Conservation (phyloP, 352 stramenopile species). For the Phytophthora meadii region DNA sequence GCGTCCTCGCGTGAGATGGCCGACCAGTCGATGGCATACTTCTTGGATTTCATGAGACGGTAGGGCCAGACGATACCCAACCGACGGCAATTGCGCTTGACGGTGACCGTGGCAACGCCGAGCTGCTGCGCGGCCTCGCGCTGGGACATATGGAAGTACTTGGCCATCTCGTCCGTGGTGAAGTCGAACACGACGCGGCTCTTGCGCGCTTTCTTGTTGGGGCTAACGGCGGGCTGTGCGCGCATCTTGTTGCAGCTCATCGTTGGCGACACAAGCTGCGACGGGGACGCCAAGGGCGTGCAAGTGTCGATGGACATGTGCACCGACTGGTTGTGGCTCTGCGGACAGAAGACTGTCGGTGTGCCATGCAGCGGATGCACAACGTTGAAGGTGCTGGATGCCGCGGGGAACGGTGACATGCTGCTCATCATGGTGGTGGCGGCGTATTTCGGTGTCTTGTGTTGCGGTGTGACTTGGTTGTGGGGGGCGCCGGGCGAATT, state of each 20-base stretch:
- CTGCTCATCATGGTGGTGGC: slow-evolving; percentile 25
- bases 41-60: slow-evolving; percentile 60
- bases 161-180: slow-evolving; percentile 55
- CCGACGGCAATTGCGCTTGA: slow-evolving; percentile 69
- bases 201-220: slow-evolving; percentile 45
- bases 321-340: neutral
- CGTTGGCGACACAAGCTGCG: slow-evolving; percentile 24
- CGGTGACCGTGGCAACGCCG: slow-evolving; percentile 64
- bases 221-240: slow-evolving; percentile 16
- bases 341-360: slow-evolving; percentile 1
- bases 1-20: slow-evolving; percentile 49
- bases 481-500: slow-evolving; percentile 19
- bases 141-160: slow-evolving; percentile 70
- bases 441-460: neutral
- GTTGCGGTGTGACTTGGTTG: slow-evolving; percentile 4
- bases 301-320: slow-evolving; percentile 17
- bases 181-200: slow-evolving; percentile 66
- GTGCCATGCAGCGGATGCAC: slow-evolving; percentile 28
- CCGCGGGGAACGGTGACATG: slow-evolving; percentile 25
- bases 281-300: slow-evolving; percentile 6
- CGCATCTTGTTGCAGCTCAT: slow-evolving; percentile 18
- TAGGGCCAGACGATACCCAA: slow-evolving; percentile 69
- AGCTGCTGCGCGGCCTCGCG: slow-evolving; percentile 59
- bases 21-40: slow-evolving; percentile 43
- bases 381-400: slow-evolving; percentile 25